A percentile compares a stretch with the other conserved stretches of the same genome.
Evolutionary conservation across 2,329 filamentous ascomycete species (phyloP).

Genomic region (Colletotrichum higginsianum): DNA sequence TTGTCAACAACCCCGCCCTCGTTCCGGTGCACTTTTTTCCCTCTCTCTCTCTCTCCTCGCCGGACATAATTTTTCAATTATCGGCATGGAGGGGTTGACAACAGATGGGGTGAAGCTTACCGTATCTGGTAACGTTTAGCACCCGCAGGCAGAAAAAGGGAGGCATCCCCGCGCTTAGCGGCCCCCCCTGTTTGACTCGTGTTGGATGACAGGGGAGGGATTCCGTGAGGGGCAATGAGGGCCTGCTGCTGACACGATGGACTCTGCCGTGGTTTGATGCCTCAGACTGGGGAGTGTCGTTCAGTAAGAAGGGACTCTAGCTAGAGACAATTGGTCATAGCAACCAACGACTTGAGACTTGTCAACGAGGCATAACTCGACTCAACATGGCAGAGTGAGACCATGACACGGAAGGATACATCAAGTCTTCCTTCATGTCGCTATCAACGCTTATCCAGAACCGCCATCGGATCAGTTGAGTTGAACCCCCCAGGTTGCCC

Average conservation of each 20-base stretch:
- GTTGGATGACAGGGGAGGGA: slow-evolving; percentile 15
- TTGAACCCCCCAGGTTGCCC: neutral
- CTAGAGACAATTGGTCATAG: neutral
- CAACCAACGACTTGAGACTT: no score
- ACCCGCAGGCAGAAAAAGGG: neutral
- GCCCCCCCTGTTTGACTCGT: slow-evolving; percentile 34
- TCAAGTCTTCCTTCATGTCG: neutral
- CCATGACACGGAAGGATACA: no score
- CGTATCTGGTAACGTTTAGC: neutral
- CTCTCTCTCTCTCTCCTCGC: no score
- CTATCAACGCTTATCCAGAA: slow-evolving; percentile 2
- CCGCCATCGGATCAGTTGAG: slow-evolving; percentile 14
- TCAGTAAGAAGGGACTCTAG: neutral
- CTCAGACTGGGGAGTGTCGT: neutral
- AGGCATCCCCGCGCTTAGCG: slow-evolving; percentile 36
- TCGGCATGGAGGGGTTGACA: slow-evolving; percentile 22
- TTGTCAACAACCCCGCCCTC: neutral
- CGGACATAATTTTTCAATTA: neutral
- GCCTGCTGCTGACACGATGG: slow-evolving; percentile 6
- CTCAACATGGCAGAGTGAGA: neutral
- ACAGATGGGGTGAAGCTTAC: slow-evolving; percentile 7
- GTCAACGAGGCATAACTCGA: no score
- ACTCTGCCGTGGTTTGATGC: neutral
- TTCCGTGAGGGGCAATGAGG: slow-evolving; percentile 11
- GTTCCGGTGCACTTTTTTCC: no score